Conservation (phyloP, 805 yeast genomes). For the Priceomyces fermenticarens region DNA sequence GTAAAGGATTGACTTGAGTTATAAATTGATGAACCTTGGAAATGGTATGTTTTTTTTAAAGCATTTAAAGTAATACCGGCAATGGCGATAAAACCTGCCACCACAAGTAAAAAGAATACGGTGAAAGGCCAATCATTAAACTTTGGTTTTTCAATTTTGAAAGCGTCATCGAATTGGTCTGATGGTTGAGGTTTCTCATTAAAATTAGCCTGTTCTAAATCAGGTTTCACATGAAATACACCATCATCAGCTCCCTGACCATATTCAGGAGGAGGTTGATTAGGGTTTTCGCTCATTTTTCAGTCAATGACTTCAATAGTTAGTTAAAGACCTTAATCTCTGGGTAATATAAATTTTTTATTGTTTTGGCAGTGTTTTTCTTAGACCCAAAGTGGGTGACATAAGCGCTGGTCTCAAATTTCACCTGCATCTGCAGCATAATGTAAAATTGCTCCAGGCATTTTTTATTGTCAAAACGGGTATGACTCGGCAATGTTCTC, state of each 20-base stretch:
- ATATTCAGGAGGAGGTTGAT: slow-evolving; percentile 3
- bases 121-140: slow-evolving; percentile 74
- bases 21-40: slow-evolving; percentile 65
- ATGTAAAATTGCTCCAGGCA: slow-evolving; percentile 2
- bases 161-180: slow-evolving; percentile 60
- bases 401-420: neutral
- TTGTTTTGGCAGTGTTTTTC: too few species aligned
- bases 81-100: slow-evolving; percentile 67
- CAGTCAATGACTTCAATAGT: too few species aligned
- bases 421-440: slow-evolving; percentile 3
- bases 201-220: slow-evolving; percentile 27
- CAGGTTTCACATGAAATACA: slow-evolving; percentile 17
- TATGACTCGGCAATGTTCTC: too few species aligned
- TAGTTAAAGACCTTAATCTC: too few species aligned
- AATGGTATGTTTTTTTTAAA: slow-evolving; percentile 52
- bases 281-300: too few species aligned
- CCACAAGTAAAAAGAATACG: slow-evolving; percentile 42
- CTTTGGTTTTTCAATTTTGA: slow-evolving; percentile 59
- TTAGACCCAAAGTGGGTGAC: too few species aligned
- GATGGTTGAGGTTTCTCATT: slow-evolving; percentile 32
- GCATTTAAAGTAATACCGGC: slow-evolving; percentile 68
- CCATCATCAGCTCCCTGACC: slow-evolving; percentile 1
- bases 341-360: too few species aligned
- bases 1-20: slow-evolving; percentile 51
- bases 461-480: too few species aligned